Evolutionary conservation across 371 early-diverging fungal species (phyloP).

Genomic region (Actinomucor elegans): DNA sequence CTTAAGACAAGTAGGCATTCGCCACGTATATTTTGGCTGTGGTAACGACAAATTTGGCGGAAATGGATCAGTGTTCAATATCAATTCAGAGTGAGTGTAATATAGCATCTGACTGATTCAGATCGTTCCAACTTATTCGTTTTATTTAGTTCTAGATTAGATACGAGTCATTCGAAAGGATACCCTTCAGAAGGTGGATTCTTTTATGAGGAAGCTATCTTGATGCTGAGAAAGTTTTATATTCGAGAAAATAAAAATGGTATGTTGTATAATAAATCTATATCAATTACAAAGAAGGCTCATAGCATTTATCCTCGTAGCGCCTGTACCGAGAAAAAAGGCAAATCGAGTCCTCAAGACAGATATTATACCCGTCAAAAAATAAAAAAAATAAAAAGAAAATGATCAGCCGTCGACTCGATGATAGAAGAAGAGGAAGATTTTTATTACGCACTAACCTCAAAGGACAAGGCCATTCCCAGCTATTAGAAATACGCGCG

Average conservation of each 20-base stretch:
- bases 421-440: no score
- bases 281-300: no score
- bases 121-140: background rate
- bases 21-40: slow-evolving; percentile 86
- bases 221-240: slow-evolving; percentile 88
- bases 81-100: slow-evolving; percentile 65
- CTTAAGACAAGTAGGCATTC: slow-evolving; percentile 74
- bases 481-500: no score
- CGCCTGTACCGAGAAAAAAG: slow-evolving; percentile 89
- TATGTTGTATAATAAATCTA: no score
- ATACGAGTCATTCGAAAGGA: slow-evolving; percentile 28
- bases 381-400: background rate
- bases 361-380: slow-evolving; percentile 30
- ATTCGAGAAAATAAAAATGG: slow-evolving; percentile 87
- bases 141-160: slow-evolving; percentile 17
- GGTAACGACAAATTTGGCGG: slow-evolving; percentile 97
- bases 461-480: no score
- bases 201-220: slow-evolving; percentile 79
- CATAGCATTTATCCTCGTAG: no score
- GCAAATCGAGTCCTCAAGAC: slow-evolving; percentile 75
- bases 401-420: no score
- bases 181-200: slow-evolving; percentile 75
- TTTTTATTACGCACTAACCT: no score
- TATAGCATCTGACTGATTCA: background rate
- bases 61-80: slow-evolving; percentile 81